Percentiles rank a stretch among this genome's conserved stretches.
phyloP scores from a whole-genome alignment of 495 filamentous ascomycete genomes.

The Penicillium lividum region DNA sequence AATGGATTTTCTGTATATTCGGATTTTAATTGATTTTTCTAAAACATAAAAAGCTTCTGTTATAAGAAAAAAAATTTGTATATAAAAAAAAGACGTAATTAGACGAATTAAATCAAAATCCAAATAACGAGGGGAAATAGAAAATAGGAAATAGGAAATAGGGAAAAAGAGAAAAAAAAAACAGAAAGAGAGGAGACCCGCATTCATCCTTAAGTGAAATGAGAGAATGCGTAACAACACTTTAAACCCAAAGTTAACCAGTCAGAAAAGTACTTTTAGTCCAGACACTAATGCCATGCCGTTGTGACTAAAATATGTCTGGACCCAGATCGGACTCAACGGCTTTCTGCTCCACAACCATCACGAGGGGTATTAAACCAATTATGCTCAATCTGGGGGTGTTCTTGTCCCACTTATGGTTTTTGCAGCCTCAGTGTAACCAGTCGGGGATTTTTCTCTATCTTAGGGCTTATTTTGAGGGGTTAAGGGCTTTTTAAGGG shows the following conservation, averaged over 20 bases:
- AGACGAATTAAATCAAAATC: no score
- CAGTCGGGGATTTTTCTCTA: conserved; percentile 32
- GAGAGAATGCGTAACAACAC: conserved; percentile 24
- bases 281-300: conserved; percentile 31
- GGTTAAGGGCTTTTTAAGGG: background rate
- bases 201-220: conserved; percentile 33
- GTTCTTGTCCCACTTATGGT: conserved; percentile 14
- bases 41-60: no score
- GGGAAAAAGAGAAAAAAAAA: background rate
- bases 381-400: conserved; percentile 8
- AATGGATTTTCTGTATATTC: no score
- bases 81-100: no score
- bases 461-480: conserved; percentile 8
- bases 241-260: conserved; percentile 14
- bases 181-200: conserved; percentile 13
- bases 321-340: conserved; percentile 26
- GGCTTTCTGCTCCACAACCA: conserved; percentile 21
- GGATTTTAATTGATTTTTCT: no score
- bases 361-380: conserved; percentile 14
- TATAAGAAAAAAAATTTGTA: no score
- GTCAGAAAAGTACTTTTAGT: conserved; percentile 1
- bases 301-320: conserved; percentile 29
- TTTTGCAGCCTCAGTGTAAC: conserved; percentile 26
- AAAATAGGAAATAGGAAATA: background rate
- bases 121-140: no score